Evolutionary conservation across 2,329 filamentous ascomycete species (phyloP).

Genomic region (Colletotrichum gigasporum): DNA sequence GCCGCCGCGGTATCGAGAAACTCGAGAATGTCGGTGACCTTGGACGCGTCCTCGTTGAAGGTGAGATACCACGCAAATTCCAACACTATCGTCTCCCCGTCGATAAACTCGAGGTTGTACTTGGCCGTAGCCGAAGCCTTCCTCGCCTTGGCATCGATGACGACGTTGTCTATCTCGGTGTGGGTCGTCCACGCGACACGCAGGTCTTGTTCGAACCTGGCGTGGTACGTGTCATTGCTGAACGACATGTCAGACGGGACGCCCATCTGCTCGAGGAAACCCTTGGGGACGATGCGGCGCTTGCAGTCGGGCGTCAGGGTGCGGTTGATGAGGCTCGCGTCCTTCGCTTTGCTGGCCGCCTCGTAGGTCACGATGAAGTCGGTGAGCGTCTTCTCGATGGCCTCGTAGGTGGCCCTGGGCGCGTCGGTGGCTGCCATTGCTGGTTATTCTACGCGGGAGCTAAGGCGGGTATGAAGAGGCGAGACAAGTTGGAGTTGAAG

Average conservation of each 20-base stretch:
- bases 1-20: not conserved
- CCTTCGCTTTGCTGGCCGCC: not conserved
- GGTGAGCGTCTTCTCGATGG: not conserved
- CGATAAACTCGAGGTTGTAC: not conserved
- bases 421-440: not conserved
- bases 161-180: not conserved
- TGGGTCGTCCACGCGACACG: not conserved
- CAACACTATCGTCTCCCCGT: not conserved
- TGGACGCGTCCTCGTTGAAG: slow-evolving; percentile 8
- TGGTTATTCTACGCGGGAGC: not conserved
- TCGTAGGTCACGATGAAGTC: not conserved
- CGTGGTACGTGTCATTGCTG: not conserved
- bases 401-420: not conserved
- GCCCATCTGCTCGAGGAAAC: not conserved
- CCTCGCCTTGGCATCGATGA: not conserved
- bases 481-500: not conserved
- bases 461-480: not conserved
- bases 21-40: not conserved
- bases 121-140: not conserved
- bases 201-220: not conserved
- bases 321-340: not conserved
- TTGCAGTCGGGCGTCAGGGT: not conserved
- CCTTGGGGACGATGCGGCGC: not conserved
- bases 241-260: not conserved
- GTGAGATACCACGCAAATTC: slow-evolving; percentile 7